Base-by-base conservation (phyloP, 2,329 filamentous ascomycete species). In the Fonsecaea multimorphosa region DNA sequence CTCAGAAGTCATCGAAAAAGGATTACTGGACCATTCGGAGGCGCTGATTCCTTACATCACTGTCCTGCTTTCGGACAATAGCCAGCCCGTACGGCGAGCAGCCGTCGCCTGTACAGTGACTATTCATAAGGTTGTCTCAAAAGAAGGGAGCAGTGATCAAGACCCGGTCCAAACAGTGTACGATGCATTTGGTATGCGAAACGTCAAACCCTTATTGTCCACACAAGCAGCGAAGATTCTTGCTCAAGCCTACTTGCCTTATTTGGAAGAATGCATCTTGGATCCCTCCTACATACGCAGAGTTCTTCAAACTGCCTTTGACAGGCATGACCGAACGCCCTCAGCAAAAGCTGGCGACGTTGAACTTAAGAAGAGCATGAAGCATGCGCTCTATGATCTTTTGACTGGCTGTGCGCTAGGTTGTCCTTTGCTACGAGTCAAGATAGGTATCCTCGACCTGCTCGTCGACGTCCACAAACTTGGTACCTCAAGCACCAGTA, bases 191-290 rank as follows among this genome's bases (percentile, higher is more conserved):
- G 32, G 65, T 16, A 57, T 65, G 56, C 31, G 32, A 14, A 57
- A 69, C 14, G 53, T 63, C n/a, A 69, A 67, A 49, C 59, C 56
- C 5, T 27, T 69, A n/a, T 19, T 59, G 19, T n/a, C 62, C n/a
- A 19, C 55, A 8, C 63, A 67, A 14, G 58, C 57, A 1, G 80
- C 84, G 51, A 88, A 86, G 64, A 78, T 96, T 22, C 74, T 95
- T 0, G 83, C 86, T 22, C 82, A 86, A 22, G 83, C 90, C 40
- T 78, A 97, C n/a, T 76, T 92, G 22, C 91, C 91, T 0, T 86
- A 85, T 1, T 79, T 97, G 9, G 93, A 97, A 77, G 95, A 97
- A 77, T 96, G 90, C 73, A 84, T 94, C 2, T 86, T 97, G 70
- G 93, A 98, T 74, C 81, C 87, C 3, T 86, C 85, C 31, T 89